Percentiles rank a stretch among this genome's conserved stretches.
Evolutionary conservation across 2,329 filamentous ascomycete genomes (phyloP).

Genomic region (Fusarium longipes): DNA sequence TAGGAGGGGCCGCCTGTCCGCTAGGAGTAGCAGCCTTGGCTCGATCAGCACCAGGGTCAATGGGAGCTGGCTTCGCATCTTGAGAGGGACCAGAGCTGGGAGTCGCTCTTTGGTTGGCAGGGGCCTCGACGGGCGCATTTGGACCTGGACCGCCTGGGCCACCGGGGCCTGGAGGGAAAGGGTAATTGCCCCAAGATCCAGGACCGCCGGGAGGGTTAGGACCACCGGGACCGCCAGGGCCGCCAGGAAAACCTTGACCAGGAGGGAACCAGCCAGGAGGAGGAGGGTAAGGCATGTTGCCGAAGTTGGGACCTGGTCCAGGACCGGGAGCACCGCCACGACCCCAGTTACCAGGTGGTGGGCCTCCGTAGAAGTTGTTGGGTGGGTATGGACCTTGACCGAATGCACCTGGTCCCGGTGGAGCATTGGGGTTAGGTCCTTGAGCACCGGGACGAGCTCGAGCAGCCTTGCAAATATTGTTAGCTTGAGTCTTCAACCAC

Average conservation of each 20-base stretch:
- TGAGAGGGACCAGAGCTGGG: constrained; percentile 55
- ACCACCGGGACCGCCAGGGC: constrained; percentile 58
- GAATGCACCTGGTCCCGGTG: constrained; percentile 54
- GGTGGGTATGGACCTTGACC: constrained; percentile 59
- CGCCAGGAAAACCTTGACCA: constrained; percentile 75
- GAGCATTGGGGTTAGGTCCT: constrained; percentile 49
- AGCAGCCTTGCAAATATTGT: constrained; percentile 54
- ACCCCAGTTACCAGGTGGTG: constrained; percentile 66
- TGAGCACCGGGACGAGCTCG: constrained; percentile 53
- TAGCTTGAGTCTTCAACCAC: constrained; percentile 46
- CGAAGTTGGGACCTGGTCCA: constrained; percentile 71
- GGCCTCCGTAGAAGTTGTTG: constrained; percentile 61
- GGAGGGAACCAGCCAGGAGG: constrained; percentile 83
- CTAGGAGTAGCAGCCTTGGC: constrained; percentile 60
- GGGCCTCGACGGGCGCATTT: constrained; percentile 62
- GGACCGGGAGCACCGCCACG: constrained; percentile 63
- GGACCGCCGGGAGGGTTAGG: constrained; percentile 70
- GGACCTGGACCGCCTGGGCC: constrained; percentile 64
- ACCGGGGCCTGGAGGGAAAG: constrained; percentile 65
- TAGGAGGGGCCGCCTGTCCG: constrained; percentile 58
- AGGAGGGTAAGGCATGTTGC: constrained; percentile 81
- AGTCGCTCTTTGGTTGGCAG: constrained; percentile 65
- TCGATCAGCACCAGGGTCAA: constrained; percentile 63
- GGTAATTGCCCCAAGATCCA: constrained; percentile 67
- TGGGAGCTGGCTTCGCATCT: constrained; percentile 62